Conservation (phyloP, 73 alveolate species). For the Paramecium caudatum region DNA sequence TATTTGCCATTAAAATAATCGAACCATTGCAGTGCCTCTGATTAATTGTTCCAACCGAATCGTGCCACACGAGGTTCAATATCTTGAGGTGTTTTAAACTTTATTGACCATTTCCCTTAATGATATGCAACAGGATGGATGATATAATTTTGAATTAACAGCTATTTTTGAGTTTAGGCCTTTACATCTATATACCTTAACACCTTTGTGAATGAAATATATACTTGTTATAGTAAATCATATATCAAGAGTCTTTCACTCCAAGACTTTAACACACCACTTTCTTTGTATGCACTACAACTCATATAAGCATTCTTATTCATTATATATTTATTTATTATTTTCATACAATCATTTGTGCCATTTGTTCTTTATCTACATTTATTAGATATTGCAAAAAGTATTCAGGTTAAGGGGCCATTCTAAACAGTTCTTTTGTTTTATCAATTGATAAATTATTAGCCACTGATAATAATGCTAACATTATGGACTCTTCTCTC, state of each 20-base stretch:
- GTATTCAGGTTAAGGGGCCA: not conserved
- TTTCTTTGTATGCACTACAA: constrained; percentile 60
- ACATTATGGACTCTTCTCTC: not conserved
- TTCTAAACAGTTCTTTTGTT: not conserved
- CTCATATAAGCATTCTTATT: constrained; percentile 10
- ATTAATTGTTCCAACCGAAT: constrained; percentile 47
- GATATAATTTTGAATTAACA: not conserved
- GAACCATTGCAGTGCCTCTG: not conserved
- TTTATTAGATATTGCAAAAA: constrained; percentile 23
- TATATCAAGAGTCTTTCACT: constrained; percentile 8
- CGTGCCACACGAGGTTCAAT: constrained; percentile 29
- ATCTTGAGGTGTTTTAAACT: constrained; percentile 24
- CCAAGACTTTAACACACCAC: constrained; percentile 60
- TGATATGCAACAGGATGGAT: not conserved
- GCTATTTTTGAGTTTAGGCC: constrained; percentile 5
- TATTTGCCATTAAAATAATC: constrained; percentile 47
- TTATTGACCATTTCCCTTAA: constrained; percentile 59
- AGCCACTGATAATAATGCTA: not conserved
- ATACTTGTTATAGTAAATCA: constrained; percentile 51
- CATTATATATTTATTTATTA: too few species aligned
- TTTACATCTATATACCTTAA: constrained; percentile 39
- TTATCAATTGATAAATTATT: not conserved
- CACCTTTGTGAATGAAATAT: not conserved
- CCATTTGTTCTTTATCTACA: too few species aligned
- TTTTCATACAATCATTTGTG: too few species aligned